Percentiles rank a stretch among this genome's conserved stretches.
Conservation (phyloP, 352 stramenopile genomes). For the Aphanomyces invadans region DNA sequence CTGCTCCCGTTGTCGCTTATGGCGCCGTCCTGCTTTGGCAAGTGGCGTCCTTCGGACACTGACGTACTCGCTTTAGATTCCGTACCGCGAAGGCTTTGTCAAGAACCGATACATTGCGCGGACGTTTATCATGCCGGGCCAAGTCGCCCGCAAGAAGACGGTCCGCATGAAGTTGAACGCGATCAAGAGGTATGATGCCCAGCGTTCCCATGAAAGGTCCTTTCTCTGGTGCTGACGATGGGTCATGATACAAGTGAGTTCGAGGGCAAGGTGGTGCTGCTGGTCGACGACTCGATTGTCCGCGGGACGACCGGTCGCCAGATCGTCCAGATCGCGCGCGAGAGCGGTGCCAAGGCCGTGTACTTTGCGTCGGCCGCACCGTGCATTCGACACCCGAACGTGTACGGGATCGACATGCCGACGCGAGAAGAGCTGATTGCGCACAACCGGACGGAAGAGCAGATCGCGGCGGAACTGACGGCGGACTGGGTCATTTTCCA, state of each 20-base stretch:
- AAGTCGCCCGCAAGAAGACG: conserved; percentile 92
- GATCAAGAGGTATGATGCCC: conserved; percentile 83
- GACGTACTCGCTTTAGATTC: too few species aligned
- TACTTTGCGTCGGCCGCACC: conserved; percentile 97
- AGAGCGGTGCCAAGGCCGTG: conserved; percentile 93
- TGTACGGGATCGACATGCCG: conserved; percentile 99
- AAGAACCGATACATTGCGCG: conserved; percentile 99
- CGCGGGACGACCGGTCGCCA: conserved; percentile 96
- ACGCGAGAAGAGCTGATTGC: conserved; percentile 97
- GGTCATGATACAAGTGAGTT: conserved; percentile 50
- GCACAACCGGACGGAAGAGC: conserved; percentile 89
- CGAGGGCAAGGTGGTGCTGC: conserved; percentile 92
- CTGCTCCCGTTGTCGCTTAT: too few species aligned
- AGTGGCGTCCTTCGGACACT: too few species aligned
- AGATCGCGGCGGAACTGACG: conserved; percentile 92
- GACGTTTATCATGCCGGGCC: conserved; percentile 99
- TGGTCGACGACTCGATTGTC: conserved; percentile 99
- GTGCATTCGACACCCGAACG: conserved; percentile 97
- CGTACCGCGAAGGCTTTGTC: conserved; percentile 97
- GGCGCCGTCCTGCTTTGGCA: too few species aligned
- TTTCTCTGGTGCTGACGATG: background rate
- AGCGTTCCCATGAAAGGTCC: background rate
- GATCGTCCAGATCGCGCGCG: conserved; percentile 97
- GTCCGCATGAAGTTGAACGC: conserved; percentile 99
- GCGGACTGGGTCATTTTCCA: conserved; percentile 95